These are phyloP conservation scores for Grigorovia jiainica DNA, from an alignment of 805 yeast species.

Conservation along the genomic window DNA sequence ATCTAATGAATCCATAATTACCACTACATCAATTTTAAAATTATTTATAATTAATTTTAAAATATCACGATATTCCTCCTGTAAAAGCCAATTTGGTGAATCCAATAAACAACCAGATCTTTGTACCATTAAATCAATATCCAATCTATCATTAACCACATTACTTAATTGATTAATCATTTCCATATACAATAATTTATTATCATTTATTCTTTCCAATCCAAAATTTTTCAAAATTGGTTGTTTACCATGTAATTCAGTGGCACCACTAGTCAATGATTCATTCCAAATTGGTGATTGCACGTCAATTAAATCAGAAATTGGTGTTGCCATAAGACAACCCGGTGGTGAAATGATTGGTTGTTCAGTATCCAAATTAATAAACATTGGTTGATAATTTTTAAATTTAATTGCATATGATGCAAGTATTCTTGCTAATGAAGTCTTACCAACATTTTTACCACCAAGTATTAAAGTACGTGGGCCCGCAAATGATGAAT, in stretches of 20 bases:
- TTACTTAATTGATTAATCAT: conserved; percentile 41
- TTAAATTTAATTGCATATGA: conserved; percentile 72
- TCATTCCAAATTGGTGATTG: conserved; percentile 69
- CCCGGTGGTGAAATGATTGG: conserved; percentile 78
- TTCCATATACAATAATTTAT: conserved; percentile 40
- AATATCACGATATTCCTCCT: conserved; percentile 12
- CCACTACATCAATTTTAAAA: conserved; percentile 17
- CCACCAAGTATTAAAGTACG: conserved; percentile 65
- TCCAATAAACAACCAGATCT: conserved; percentile 28
- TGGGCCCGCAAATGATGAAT: conserved; percentile 28
- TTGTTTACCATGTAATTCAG: conserved; percentile 74
- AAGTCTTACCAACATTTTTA: conserved; percentile 66
- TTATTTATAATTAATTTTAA: conserved; percentile 11
- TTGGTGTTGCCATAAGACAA: conserved; percentile 69
- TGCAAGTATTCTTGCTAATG: conserved; percentile 56
- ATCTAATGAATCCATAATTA: conserved; percentile 7
- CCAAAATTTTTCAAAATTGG: conserved; percentile 83
- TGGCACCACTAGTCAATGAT: conserved; percentile 64
- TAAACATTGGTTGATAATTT: conserved; percentile 52
- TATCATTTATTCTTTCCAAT: conserved; percentile 46
- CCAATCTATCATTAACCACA: conserved; percentile 30
- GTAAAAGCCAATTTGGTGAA: conserved; percentile 19
- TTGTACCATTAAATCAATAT: conserved; percentile 22
- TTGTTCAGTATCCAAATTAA: conserved; percentile 68
- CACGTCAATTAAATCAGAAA: conserved; percentile 71